Percentiles rank a stretch among this genome's conserved stretches.
Conservation (phyloP, 768 basidiomycete genomes). For the Boletus vinaceobasis region DNA sequence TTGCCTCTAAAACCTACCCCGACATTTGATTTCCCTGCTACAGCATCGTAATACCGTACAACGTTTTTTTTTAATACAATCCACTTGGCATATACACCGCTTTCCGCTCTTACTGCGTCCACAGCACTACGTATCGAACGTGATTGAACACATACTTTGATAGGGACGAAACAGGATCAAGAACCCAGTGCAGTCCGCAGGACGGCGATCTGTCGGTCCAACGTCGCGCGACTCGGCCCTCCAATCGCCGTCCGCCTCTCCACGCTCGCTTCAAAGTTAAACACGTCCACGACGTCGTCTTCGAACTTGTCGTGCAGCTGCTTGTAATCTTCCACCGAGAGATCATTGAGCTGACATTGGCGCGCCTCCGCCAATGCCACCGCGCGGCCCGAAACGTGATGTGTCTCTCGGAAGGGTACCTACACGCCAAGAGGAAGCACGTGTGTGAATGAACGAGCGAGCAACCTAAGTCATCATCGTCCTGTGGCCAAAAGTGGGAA, state of each 20-base stretch:
- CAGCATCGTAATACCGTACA: too few relatives aligned
- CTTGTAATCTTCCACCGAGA: slow-evolving; percentile 79
- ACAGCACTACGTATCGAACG: neutral
- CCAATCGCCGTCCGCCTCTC: slow-evolving; percentile 92
- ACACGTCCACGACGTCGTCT: slow-evolving; percentile 78
- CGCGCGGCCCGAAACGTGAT: slow-evolving; percentile 95
- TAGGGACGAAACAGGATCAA: slow-evolving; percentile 1
- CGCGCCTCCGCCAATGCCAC: slow-evolving; percentile 90
- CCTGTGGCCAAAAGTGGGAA: neutral
- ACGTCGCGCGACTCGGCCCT: slow-evolving; percentile 81
- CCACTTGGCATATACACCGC: neutral
- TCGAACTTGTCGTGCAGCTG: slow-evolving; percentile 71
- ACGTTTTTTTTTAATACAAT: neutral
- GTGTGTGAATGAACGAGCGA: neutral
- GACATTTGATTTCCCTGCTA: too few relatives aligned
- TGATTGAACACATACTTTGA: neutral
- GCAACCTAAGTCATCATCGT: neutral
- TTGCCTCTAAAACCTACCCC: too few relatives aligned
- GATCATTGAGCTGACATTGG: slow-evolving; percentile 74
- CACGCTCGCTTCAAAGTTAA: slow-evolving; percentile 94
- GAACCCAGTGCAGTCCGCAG: slow-evolving; percentile 56
- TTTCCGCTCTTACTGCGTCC: neutral
- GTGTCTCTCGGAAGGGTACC: slow-evolving; percentile 98
- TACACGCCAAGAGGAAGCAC: slow-evolving; percentile 28
- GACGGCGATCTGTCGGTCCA: slow-evolving; percentile 80